Base-by-base conservation (phyloP, 1,284 basidiomycete species). In the Pholiota adiposa region DNA sequence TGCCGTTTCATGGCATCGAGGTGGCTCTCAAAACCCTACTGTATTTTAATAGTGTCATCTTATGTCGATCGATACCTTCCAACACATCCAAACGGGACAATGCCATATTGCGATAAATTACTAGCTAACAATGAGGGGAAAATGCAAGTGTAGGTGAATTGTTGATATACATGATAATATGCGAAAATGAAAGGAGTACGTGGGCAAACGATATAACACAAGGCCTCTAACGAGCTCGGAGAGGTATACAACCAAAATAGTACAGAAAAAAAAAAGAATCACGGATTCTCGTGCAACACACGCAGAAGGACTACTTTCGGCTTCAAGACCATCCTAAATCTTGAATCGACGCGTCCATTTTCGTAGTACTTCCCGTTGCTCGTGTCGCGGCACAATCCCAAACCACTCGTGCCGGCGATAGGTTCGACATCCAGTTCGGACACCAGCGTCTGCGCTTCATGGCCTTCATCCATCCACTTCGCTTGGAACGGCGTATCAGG, bases 401-500 rank as follows among this genome's bases (percentile, higher is more conserved):
- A 25, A 29, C 25, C 54, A 41, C 54, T 49, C 18, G 54, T 56
- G 11, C 54, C 54, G 9, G 44, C 54, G 18, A 56, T 50, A 29
- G 44, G 54, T 7, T 56, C 34, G 12, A 46, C 34, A 25, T 56
- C 33, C 36, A 41, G 18, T 12, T 44, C 54, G 29, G 54, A 55
- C 12, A 55, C 8, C n/a, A 31, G 54, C 4, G 43, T 46, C n/a
- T 55, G 41, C 1, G 43, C 54, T 36, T 48, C 54, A 43, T 61
- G 58, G 6, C 48, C 61, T 16, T 65, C 65, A 12, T 59, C 50
- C 67, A 68, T 69, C 40, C 61, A 64, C n/a, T 51, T 56, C 7
- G 60, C 31, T n/a, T 65, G 63, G 54, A 67, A 69, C 2, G 63
- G 61, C 11, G 61, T 63, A n/a, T 62, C 60, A 3, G 64, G 62